A percentile compares a stretch with the other conserved stretches of the same genome.
Conservation (phyloP, 495 filamentous ascomycete species). For the Aspergillus cristatus region DNA sequence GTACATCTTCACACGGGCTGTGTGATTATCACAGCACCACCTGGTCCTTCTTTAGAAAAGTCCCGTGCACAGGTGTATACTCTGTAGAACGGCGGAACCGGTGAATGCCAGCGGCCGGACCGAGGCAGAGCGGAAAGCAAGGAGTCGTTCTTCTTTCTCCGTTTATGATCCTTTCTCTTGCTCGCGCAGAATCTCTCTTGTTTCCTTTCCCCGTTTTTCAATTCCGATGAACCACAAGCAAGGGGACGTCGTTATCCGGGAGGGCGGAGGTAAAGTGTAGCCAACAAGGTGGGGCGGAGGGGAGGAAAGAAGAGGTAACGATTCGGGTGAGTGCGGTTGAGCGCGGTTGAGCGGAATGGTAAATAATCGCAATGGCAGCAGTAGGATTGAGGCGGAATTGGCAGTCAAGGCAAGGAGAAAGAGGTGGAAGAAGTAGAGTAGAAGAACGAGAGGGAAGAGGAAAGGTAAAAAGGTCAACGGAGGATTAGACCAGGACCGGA, state of each 20-base stretch:
- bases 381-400: no score
- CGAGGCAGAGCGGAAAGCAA: neutral
- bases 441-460: constrained; percentile 2
- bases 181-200: neutral
- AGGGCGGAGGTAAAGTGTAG: neutral
- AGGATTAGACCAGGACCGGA: constrained; percentile 1
- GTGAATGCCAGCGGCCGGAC: neutral
- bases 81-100: no score
- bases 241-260: neutral
- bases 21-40: no score
- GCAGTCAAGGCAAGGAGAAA: neutral
- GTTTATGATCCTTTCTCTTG: no score
- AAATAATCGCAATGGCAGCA: no score
- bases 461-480: constrained; percentile 9
- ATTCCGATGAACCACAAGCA: neutral
- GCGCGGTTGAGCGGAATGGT: no score
- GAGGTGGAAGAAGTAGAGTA: neutral
- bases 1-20: no score
- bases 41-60: no score
- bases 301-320: no score
- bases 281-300: no score
- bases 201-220: neutral
- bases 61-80: no score
- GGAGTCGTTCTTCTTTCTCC: neutral
- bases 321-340: no score